These are phyloP conservation scores for Xylaria sp. DNA, from an alignment of 495 filamentous ascomycete genomes.

Conservation along the genomic window DNA sequence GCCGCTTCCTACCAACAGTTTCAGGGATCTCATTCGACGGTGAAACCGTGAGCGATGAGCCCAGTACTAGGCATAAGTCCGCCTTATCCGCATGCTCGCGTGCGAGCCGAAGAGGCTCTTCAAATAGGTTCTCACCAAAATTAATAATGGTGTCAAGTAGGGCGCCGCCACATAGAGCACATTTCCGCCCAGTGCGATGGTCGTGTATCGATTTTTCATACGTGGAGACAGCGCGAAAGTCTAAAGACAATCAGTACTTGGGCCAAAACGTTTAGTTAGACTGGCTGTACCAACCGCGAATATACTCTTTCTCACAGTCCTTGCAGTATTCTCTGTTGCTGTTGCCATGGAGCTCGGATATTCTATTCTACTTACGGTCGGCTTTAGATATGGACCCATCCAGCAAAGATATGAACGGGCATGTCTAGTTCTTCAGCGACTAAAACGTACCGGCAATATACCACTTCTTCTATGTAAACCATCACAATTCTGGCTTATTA, in stretches of 20 bases:
- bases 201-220: constrained; percentile 51
- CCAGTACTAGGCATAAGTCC: constrained; percentile 53
- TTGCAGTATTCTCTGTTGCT: constrained; percentile 55
- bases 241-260: constrained; percentile 33
- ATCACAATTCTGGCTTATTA: constrained; percentile 58
- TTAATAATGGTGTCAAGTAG: constrained; percentile 55
- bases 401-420: background rate
- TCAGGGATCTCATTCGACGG: constrained; percentile 52
- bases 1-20: constrained; percentile 38
- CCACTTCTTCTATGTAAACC: constrained; percentile 53
- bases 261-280: background rate
- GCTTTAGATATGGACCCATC: background rate
- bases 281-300: constrained; percentile 43
- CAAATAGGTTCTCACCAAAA: constrained; percentile 48
- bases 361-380: background rate
- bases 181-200: constrained; percentile 55
- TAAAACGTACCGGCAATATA: constrained; percentile 47
- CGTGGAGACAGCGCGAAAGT: constrained; percentile 53
- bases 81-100: constrained; percentile 46
- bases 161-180: constrained; percentile 41
- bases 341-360: constrained; percentile 52
- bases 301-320: constrained; percentile 53
- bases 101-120: constrained; percentile 42
- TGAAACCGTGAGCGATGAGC: constrained; percentile 52
- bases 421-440: background rate